phyloP scores from a whole-genome alignment of 768 basidiomycete species.

The Lyophyllum shimeji region DNA sequence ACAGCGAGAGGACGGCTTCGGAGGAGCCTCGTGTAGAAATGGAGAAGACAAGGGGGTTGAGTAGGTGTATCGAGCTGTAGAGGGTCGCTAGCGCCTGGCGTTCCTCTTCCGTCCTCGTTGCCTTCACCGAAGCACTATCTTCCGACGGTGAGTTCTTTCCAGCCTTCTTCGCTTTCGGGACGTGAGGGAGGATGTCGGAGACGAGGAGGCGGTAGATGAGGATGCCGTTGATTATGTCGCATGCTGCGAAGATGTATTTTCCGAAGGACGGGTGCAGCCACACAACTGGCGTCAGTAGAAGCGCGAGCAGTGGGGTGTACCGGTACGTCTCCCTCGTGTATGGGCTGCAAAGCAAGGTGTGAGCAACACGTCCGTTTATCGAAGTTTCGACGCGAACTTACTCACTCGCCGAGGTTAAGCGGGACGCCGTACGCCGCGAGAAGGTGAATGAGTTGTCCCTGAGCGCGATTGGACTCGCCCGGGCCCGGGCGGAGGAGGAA shows the following conservation, averaged over 20 bases:
- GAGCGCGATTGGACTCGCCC: conserved; percentile 47
- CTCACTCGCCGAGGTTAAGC: conserved; percentile 73
- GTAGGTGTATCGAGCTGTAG: conserved; percentile 73
- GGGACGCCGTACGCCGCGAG: conserved; percentile 35
- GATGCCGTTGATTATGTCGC: conserved; percentile 78
- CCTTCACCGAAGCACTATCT: not conserved
- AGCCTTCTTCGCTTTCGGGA: conserved; percentile 2
- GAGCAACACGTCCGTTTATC: conserved; percentile 9
- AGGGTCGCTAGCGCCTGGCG: conserved; percentile 39
- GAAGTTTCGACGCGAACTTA: conserved; percentile 22
- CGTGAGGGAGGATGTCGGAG: conserved; percentile 42
- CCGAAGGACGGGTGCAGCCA: conserved; percentile 85
- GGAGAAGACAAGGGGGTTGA: conserved; percentile 93
- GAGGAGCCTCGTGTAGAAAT: conserved; percentile 98
- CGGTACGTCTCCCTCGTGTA: conserved; percentile 92
- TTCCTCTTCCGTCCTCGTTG: not conserved
- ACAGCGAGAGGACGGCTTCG: conserved; percentile 79
- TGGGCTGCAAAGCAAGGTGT: conserved; percentile 52
- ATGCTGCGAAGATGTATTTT: conserved; percentile 83
- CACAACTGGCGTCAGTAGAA: conserved; percentile 78
- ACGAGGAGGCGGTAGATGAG: conserved; percentile 67
- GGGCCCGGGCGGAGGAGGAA: conserved; percentile 58
- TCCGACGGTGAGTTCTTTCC: not conserved
- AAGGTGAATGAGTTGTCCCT: conserved; percentile 43
- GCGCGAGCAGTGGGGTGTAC: conserved; percentile 91